Conservation (phyloP, 495 filamentous ascomycete genomes). For the Penicillium lividum region DNA sequence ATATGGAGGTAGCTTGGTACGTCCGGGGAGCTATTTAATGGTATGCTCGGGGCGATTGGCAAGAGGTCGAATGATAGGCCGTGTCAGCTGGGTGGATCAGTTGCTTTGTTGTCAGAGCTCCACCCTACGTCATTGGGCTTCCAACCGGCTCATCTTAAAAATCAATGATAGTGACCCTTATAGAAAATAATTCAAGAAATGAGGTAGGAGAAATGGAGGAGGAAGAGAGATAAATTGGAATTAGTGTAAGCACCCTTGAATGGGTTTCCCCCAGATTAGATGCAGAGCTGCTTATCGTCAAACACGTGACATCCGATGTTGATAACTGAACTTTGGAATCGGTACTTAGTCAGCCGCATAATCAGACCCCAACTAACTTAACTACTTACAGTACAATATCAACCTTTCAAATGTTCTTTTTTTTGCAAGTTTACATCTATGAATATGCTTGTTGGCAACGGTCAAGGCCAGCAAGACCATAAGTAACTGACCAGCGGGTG, state of each 20-base stretch:
- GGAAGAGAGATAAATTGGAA: neutral
- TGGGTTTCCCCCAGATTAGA: neutral
- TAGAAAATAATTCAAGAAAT: neutral
- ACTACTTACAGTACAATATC: no score
- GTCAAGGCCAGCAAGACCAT: no score
- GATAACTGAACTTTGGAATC: no score
- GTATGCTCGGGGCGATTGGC: conserved; percentile 9
- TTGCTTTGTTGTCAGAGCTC: conserved; percentile 20
- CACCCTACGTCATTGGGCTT: conserved; percentile 24
- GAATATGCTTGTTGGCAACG: no score
- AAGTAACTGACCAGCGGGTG: no score
- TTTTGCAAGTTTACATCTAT: no score
- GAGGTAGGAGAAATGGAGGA: neutral
- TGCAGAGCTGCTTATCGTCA: conserved; percentile 27
- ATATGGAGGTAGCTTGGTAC: neutral
- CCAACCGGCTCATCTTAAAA: conserved; percentile 6
- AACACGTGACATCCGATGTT: conserved; percentile 30
- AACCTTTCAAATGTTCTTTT: no score
- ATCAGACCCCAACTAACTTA: no score
- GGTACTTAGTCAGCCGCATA: no score
- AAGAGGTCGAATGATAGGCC: conserved; percentile 16
- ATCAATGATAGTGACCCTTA: neutral
- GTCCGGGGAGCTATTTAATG: neutral
- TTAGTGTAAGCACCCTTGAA: neutral
- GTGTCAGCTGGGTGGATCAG: conserved; percentile 34